Percentiles rank a stretch among this genome's conserved stretches.
Conservation (phyloP, 495 filamentous ascomycete species). For the Penicillium bialowiezense region DNA sequence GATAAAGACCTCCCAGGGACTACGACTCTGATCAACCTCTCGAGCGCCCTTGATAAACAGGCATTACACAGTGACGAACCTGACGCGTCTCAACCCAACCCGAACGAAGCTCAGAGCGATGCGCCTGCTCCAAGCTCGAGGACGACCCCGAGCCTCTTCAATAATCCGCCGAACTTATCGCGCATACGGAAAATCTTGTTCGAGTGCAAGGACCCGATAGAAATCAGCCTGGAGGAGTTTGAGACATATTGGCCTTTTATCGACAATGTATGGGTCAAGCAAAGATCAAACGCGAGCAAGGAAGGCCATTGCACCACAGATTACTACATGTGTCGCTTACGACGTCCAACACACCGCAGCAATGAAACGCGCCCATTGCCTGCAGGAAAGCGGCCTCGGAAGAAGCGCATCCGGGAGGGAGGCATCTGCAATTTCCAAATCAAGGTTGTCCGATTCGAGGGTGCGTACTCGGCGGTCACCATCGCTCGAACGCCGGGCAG, state of each 20-base stretch:
- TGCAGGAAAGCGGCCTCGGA: constrained; percentile 50
- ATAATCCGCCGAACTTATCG: constrained; percentile 46
- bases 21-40: constrained; percentile 20
- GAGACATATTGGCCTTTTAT: constrained; percentile 55
- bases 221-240: constrained; percentile 49
- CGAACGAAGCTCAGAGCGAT: background rate
- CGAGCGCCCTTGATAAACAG: constrained; percentile 24
- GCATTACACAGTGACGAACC: constrained; percentile 11
- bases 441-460: constrained; percentile 49
- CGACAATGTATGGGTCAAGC: constrained; percentile 54
- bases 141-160: constrained; percentile 25
- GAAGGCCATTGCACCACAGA: constrained; percentile 49
- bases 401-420: constrained; percentile 49
- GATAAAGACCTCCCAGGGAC: constrained; percentile 9
- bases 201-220: constrained; percentile 51
- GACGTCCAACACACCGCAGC: constrained; percentile 41
- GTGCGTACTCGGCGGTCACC: constrained; percentile 44
- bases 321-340: constrained; percentile 52
- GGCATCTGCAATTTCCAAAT: constrained; percentile 52
- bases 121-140: background rate
- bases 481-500: constrained; percentile 42
- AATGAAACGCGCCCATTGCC: constrained; percentile 45
- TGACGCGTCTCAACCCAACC: background rate
- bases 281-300: constrained; percentile 49
- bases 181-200: constrained; percentile 47